Evolutionary conservation across 2,329 filamentous ascomycete genomes (phyloP).

Genomic region (Chrysoporthe puriensis): DNA sequence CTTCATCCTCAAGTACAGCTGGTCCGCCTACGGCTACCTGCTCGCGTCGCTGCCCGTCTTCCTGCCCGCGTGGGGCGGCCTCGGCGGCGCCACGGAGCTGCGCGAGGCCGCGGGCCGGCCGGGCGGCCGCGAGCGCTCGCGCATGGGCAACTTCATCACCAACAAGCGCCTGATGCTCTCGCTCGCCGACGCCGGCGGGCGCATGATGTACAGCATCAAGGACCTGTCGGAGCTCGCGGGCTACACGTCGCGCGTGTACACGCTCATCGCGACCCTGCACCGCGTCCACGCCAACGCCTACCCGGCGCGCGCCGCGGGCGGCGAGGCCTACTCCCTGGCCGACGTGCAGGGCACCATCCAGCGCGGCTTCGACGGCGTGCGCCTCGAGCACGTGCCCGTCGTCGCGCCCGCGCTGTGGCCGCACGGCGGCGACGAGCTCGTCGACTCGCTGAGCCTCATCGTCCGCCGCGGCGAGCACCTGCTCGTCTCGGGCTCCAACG

Average conservation of each 20-base stretch:
- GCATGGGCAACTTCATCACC: conserved; percentile 99
- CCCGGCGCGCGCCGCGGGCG: conserved; percentile 69
- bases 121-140: conserved; percentile 72
- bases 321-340: conserved; percentile 84
- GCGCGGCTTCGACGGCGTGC: conserved; percentile 91
- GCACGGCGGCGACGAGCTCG: conserved; percentile 85
- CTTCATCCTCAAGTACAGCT: conserved; percentile 97
- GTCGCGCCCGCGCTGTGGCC: conserved; percentile 89
- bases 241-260: conserved; percentile 95
- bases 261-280: conserved; percentile 91
- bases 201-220: conserved; percentile 99
- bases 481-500: conserved; percentile 92
- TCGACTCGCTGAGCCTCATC: conserved; percentile 87
- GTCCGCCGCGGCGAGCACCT: conserved; percentile 91
- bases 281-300: conserved; percentile 92
- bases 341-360: conserved; percentile 94
- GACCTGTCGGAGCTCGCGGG: conserved; percentile 94
- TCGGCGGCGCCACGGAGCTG: conserved; percentile 74
- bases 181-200: conserved; percentile 89
- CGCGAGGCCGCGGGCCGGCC: conserved; percentile 49
- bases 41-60: conserved; percentile 93
- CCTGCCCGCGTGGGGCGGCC: conserved; percentile 88
- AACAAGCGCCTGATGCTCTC: conserved; percentile 99
- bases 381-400: conserved; percentile 89
- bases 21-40: conserved; percentile 96